Base-by-base conservation (phyloP, 805 yeast species). In the Kazachstania bromeliacearum region DNA sequence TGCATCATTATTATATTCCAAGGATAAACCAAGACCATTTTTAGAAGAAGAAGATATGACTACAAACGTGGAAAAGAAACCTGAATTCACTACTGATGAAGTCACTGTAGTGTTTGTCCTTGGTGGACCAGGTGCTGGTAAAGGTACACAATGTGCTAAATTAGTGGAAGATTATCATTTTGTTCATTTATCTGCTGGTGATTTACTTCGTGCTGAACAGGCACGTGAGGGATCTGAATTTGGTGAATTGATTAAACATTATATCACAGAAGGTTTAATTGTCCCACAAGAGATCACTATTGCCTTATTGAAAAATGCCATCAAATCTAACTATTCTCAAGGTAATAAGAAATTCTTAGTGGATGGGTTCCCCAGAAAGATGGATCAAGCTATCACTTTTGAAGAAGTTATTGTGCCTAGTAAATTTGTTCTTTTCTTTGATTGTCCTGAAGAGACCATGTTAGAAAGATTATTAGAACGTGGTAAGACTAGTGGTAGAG, bases 101-200 rank as follows among this genome's bases (percentile, higher is more conserved):
- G 77, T 83, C 20, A 75, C 83, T 19, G 94, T 89, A 4, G 70
- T 88, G 19, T 89, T 85, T 59, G 96, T 89, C 14, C 73, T 89
- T 22, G 98, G 98, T 30, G 97, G 97, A 3, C 97, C 97, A 4
- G 97, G 97, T 15, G 84, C 95, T 20, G 97, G 98, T 30, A 92
- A 92, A 57, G 97, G 98, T 39, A 89, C 98, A 1, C 98, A 89
- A 62, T 85, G 96, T 66, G 80, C 79, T 22, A 83, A 76, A 53
- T 69, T 89, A 38, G 96, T 89, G 30, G 62, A 71, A 15, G 84
- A 87, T 49, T 81, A 74, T 56, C 77, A 79, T 13, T 92, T 88
- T 59, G 79, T 81, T 22, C 98, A 89, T 57, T 65, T 89, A 30
- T 78, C 94, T 26, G 98, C 98, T n/a, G 98, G 98, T 33, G 98